Conservation (phyloP, 352 stramenopile species). For the Phytophthora capsici region DNA sequence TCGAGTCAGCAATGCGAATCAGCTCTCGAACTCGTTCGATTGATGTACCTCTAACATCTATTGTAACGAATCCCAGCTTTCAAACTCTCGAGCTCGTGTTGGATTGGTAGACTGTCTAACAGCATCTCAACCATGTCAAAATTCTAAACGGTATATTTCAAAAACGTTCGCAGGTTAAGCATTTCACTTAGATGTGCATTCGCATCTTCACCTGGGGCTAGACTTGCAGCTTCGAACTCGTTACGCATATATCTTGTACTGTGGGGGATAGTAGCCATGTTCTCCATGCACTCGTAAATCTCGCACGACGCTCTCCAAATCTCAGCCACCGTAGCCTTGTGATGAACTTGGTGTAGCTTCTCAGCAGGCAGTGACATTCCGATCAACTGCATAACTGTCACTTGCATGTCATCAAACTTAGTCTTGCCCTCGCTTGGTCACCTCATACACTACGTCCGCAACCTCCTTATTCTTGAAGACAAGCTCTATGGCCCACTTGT, state of each 20-base stretch:
- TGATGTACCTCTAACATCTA: background rate
- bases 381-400: slow-evolving; percentile 6
- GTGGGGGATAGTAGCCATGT: slow-evolving; percentile 6
- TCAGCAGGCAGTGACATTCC: slow-evolving; percentile 12
- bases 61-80: slow-evolving; percentile 4
- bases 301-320: slow-evolving; percentile 5
- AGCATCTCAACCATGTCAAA: slow-evolving; percentile 5
- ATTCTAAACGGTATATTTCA: slow-evolving; percentile 8
- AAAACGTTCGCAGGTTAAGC: slow-evolving; percentile 15
- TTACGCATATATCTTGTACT: too few species aligned
- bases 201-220: slow-evolving; percentile 4
- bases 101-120: background rate
- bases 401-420: background rate
- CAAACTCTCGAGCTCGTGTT: background rate
- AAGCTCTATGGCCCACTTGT: background rate
- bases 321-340: slow-evolving; percentile 10
- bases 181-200: slow-evolving; percentile 19
- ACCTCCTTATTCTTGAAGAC: background rate
- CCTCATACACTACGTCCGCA: background rate
- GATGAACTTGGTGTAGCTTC: background rate
- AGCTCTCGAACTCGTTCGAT: slow-evolving; percentile 4
- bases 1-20: slow-evolving; percentile 8
- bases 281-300: slow-evolving; percentile 11
- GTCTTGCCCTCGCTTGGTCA: background rate
- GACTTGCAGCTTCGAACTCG: slow-evolving; percentile 1